These are phyloP conservation scores for Mucor velutinosus DNA, from an alignment of 371 early-diverging fungal species.

Conservation along the genomic window DNA sequence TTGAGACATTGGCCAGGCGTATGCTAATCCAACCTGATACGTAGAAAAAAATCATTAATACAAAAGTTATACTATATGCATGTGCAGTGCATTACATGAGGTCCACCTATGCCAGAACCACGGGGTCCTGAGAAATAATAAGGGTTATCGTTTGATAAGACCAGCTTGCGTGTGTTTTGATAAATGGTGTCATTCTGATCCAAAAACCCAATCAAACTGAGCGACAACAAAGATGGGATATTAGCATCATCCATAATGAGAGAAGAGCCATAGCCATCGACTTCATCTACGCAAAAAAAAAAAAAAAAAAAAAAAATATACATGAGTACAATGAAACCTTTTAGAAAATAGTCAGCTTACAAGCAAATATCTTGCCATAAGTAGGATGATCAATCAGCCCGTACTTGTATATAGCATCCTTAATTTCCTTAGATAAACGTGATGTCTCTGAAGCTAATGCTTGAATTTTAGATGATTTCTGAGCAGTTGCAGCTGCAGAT, in stretches of 20 bases:
- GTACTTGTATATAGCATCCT: conserved; percentile 55
- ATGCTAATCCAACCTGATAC: conserved; percentile 25
- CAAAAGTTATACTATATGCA: not conserved
- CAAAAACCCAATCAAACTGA: conserved; percentile 66
- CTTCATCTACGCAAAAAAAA: conserved; percentile 45
- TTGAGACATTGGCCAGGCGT: conserved; percentile 43
- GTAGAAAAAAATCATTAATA: not conserved
- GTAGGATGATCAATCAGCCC: conserved; percentile 52
- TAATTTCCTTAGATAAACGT: conserved; percentile 50
- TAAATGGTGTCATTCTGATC: conserved; percentile 52
- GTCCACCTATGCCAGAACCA: conserved; percentile 63
- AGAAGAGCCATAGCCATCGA: conserved; percentile 68
- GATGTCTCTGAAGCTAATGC: conserved; percentile 19
- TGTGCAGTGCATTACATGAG: conserved; percentile 49
- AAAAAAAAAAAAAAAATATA: conserved; percentile 7
- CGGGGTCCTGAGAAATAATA: conserved; percentile 59
- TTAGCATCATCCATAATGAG: conserved; percentile 76
- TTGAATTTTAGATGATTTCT: not conserved
- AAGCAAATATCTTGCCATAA: conserved; percentile 47
- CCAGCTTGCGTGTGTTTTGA: conserved; percentile 57
- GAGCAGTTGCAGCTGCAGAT: not conserved
- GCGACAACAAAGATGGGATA: conserved; percentile 63
- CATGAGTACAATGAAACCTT: not conserved
- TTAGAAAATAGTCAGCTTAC: conserved; percentile 21
- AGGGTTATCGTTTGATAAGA: conserved; percentile 61